Evolutionary conservation across 2,329 filamentous ascomycete genomes (phyloP).

Genomic region (Scopulariopsis brevicaulis): DNA sequence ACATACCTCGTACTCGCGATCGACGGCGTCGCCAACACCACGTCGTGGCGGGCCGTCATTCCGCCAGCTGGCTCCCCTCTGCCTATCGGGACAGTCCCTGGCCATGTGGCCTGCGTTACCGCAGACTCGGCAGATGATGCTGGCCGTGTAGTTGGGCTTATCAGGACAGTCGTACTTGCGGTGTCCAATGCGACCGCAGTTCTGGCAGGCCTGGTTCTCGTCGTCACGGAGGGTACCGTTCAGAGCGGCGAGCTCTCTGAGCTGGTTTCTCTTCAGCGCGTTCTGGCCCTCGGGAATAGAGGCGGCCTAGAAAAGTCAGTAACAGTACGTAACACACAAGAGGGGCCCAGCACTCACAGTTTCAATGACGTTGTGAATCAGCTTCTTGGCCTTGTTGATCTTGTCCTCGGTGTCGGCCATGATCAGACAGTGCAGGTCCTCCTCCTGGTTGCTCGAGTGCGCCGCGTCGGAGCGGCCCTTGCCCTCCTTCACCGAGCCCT

Average conservation of each 20-base stretch:
- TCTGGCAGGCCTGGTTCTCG: conserved; percentile 98
- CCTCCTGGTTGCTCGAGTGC: conserved; percentile 99
- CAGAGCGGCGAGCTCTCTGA: conserved; percentile 91
- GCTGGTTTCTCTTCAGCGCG: conserved; percentile 96
- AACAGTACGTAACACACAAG: not conserved
- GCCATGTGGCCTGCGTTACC: conserved; percentile 98
- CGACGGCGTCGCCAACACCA: conserved; percentile 64
- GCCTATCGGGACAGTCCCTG: conserved; percentile 89
- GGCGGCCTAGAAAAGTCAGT: conserved; percentile 54
- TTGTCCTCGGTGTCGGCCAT: conserved; percentile 99
- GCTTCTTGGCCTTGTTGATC: conserved; percentile 96
- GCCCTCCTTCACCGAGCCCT: conserved; percentile 98
- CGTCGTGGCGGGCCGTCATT: conserved; percentile 53
- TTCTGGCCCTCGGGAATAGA: conserved; percentile 98
- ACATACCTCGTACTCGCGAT: conserved; percentile 88
- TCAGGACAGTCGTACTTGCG: conserved; percentile 98
- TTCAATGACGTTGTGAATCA: conserved; percentile 98
- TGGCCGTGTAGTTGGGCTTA: conserved; percentile 96
- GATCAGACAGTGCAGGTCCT: conserved; percentile 96
- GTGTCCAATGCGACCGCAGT: conserved; percentile 97
- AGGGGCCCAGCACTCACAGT: conserved; percentile 56
- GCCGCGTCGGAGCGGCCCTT: conserved; percentile 98
- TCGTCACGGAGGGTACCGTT: conserved; percentile 99
- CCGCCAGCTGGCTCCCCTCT: conserved; percentile 84
- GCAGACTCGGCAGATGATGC: conserved; percentile 97